Conservation (phyloP, 2,329 filamentous ascomycete genomes). For the Fusarium austroafricanum region DNA sequence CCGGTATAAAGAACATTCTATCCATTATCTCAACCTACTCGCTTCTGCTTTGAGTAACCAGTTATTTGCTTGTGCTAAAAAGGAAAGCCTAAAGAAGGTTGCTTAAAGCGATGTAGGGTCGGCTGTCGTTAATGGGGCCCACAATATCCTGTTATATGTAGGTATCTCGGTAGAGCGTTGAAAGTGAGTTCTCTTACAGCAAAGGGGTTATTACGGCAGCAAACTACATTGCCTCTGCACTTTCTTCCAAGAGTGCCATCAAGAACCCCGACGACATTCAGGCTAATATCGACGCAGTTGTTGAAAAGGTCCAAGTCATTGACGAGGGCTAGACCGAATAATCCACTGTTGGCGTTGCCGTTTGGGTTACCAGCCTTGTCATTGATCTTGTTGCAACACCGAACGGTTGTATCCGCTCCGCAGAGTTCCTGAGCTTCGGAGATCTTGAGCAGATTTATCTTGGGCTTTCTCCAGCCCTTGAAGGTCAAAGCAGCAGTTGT, state of each 20-base stretch:
- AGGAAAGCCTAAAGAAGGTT: not conserved
- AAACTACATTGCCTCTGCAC: not conserved
- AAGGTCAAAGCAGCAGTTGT: no score
- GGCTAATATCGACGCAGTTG: not conserved
- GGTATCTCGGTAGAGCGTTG: not conserved
- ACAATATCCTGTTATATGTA: not conserved
- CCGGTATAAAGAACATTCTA: no score
- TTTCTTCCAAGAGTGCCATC: not conserved
- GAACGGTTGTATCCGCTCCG: not conserved
- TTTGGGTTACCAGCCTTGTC: not conserved
- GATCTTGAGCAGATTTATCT: no score
- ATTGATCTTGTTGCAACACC: not conserved
- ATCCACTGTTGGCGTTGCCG: no score
- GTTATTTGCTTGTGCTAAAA: no score
- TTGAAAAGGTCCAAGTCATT: not conserved
- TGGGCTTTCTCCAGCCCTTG: no score
- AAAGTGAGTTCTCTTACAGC: not conserved
- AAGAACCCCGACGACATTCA: not conserved
- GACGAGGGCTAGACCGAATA: not conserved
- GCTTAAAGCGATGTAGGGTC: not conserved
- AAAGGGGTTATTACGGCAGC: not conserved
- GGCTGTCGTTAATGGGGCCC: not conserved
- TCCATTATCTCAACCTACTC: no score
- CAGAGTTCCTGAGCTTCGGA: no score
- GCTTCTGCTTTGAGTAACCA: no score